phyloP scores from a whole-genome alignment of 768 basidiomycete species.

The Mycena crocata region DNA sequence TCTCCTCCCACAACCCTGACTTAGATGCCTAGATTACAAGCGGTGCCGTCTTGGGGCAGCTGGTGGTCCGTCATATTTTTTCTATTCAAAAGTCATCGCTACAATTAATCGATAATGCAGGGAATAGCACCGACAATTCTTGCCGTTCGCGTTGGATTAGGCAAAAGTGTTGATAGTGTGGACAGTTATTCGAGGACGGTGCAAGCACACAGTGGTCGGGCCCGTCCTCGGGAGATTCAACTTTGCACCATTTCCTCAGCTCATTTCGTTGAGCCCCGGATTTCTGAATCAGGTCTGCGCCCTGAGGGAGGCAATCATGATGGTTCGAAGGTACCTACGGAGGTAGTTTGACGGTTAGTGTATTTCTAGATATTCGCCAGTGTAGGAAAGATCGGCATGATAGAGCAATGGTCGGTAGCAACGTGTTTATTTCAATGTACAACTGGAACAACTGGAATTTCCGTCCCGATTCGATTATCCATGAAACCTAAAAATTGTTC shows the following conservation, averaged over 20 bases:
- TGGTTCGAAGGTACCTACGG: not conserved
- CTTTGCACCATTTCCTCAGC: no score
- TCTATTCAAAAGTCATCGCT: not conserved
- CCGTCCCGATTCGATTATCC: not conserved
- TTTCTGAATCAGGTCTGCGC: slow-evolving; percentile 7
- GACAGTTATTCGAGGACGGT: not conserved
- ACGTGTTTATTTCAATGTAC: slow-evolving; percentile 12
- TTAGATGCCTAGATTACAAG: not conserved
- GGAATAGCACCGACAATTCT: slow-evolving; percentile 19
- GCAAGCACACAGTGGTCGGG: not conserved
- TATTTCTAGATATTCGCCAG: no score
- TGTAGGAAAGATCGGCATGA: no score
- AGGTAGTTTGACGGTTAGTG: slow-evolving; percentile 6
- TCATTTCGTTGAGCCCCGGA: not conserved
- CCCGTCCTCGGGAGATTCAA: not conserved
- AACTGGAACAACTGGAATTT: not conserved
- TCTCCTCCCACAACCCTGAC: not conserved
- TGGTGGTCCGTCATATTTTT: slow-evolving; percentile 1
- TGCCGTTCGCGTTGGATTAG: slow-evolving; percentile 17
- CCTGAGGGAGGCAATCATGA: slow-evolving; percentile 5
- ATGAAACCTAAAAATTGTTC: not conserved
- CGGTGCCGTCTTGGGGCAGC: slow-evolving; percentile 16
- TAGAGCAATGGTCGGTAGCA: no score
- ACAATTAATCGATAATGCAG: not conserved
- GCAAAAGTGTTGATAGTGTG: slow-evolving; percentile 11